Evolutionary conservation across 2,329 filamentous ascomycete genomes (phyloP).

Genomic region (Beauveria sp.): DNA sequence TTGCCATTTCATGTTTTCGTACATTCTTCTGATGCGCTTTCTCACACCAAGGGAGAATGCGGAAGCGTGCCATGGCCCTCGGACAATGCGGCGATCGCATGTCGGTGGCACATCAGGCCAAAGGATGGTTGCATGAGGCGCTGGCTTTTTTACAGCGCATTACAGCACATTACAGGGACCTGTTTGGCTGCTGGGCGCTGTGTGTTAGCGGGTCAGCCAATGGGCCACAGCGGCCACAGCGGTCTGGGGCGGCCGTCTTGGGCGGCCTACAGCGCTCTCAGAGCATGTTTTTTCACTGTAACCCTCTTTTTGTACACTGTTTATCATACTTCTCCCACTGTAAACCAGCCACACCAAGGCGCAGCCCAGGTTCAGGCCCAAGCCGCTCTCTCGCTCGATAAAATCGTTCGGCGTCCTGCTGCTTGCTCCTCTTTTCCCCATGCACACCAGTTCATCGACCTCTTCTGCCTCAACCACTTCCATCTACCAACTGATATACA

Average conservation of each 20-base stretch:
- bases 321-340: background rate
- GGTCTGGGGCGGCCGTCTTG: background rate
- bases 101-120: no score
- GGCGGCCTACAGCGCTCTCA: background rate
- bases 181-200: background rate
- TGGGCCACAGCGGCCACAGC: background rate
- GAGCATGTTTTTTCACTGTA: background rate
- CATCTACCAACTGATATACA: constrained; percentile 18
- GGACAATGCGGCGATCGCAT: background rate
- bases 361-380: background rate
- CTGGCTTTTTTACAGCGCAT: background rate
- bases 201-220: no score
- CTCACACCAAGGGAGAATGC: background rate
- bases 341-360: background rate
- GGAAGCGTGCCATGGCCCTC: background rate
- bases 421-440: constrained; percentile 20
- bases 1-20: background rate
- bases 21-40: background rate
- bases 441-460: constrained; percentile 16
- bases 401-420: constrained; percentile 18
- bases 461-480: constrained; percentile 3
- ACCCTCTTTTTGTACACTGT: background rate
- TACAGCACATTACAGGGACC: background rate
- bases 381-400: constrained; percentile 9
- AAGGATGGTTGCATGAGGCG: background rate